Evolutionary conservation across 148 eudicot species (phyloP).

Genomic region (Persicaria maculosa): DNA sequence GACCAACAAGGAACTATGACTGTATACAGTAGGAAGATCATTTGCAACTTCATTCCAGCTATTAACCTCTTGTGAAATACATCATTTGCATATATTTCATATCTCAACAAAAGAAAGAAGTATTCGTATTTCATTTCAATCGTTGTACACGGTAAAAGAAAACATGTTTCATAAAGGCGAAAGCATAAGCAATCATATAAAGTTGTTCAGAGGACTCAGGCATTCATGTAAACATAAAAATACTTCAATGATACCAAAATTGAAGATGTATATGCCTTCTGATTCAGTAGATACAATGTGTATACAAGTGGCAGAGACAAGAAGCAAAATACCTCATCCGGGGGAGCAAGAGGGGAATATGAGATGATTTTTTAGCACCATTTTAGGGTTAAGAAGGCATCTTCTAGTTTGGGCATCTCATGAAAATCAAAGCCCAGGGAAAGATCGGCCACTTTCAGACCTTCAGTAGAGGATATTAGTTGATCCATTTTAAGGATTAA

Average conservation of each 20-base stretch:
- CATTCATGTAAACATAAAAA: not conserved
- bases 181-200: not conserved
- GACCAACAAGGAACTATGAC: slow-evolving; percentile 31
- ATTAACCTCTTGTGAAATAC: slow-evolving; percentile 51
- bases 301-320: not conserved
- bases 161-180: not conserved
- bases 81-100: not conserved
- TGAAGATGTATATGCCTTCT: not conserved
- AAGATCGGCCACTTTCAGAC: slow-evolving; percentile 36
- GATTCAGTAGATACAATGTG: not conserved
- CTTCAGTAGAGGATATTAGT: slow-evolving; percentile 34
- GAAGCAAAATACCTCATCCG: slow-evolving; percentile 43
- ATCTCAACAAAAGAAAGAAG: not conserved
- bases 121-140: not conserved
- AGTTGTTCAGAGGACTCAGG: not conserved
- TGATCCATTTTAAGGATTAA: slow-evolving; percentile 35
- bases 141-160: not conserved
- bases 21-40: slow-evolving; percentile 33
- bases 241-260: not conserved
- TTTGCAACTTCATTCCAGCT: slow-evolving; percentile 40
- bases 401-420: slow-evolving; percentile 51
- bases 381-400: slow-evolving; percentile 49
- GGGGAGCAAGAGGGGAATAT: slow-evolving; percentile 34
- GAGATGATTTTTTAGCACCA: slow-evolving; percentile 67
- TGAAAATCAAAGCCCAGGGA: slow-evolving; percentile 55